Conservation (phyloP, 1,139 yeast genomes). For the Lodderomyces elongisporus region DNA sequence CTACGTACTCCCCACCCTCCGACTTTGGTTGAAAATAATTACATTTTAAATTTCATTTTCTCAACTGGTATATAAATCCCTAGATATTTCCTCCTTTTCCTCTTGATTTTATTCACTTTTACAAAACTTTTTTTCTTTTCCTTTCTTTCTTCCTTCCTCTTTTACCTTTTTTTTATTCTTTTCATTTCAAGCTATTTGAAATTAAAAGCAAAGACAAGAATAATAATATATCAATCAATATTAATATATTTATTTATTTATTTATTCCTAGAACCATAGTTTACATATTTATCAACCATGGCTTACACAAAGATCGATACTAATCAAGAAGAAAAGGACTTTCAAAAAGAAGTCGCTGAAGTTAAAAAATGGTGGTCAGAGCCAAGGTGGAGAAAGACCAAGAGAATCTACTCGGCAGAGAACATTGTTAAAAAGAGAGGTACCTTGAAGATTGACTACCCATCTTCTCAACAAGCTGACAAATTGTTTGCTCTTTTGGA, state of each 20-base stretch:
- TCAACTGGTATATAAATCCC: too few relatives aligned
- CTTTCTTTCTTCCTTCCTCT: not conserved
- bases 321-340: constrained; percentile 58
- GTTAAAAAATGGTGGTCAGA: constrained; percentile 87
- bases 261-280: not conserved
- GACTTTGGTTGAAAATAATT: too few relatives aligned
- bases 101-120: not conserved
- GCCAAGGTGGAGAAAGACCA: constrained; percentile 87
- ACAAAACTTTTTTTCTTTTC: not conserved
- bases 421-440: constrained; percentile 91
- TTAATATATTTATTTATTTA: not conserved
- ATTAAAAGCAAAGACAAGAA: not conserved
- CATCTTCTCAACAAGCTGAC: constrained; percentile 78
- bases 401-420: constrained; percentile 83
- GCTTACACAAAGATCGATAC: constrained; percentile 52
- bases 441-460: constrained; percentile 59
- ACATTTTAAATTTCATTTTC: too few relatives aligned
- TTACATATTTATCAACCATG: constrained; percentile 20
- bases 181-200: not conserved
- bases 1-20: too few relatives aligned
- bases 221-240: not conserved
- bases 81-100: too few relatives aligned
- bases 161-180: not conserved
- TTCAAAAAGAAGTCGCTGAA: constrained; percentile 64
- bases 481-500: constrained; percentile 67